Conservation (phyloP, 2,329 filamentous ascomycete species). For the Chrysoporthe austroafricana region DNA sequence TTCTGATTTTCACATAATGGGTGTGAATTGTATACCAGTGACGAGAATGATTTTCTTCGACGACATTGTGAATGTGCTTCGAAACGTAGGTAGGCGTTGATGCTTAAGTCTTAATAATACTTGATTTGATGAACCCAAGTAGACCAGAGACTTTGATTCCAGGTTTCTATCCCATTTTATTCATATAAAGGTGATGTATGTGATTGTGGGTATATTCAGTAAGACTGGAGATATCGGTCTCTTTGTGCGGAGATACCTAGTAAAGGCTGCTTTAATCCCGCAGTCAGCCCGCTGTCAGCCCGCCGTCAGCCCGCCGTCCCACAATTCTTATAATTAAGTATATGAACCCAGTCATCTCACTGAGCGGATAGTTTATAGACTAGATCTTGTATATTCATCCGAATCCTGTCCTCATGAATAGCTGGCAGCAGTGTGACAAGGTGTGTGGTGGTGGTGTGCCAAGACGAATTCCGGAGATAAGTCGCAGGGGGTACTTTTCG, state of each 20-base stretch:
- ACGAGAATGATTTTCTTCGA: conserved; percentile 2
- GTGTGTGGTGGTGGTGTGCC: background rate
- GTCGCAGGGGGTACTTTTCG: too few species aligned
- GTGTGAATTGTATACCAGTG: background rate
- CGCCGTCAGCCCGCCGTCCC: background rate
- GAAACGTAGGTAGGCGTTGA: background rate
- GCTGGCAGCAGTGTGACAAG: background rate
- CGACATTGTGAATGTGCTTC: background rate
- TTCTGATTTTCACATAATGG: background rate
- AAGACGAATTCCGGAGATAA: too few species aligned
- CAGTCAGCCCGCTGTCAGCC: background rate
- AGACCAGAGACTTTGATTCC: too few species aligned
- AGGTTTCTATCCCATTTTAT: too few species aligned
- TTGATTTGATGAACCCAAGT: background rate
- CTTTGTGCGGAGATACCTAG: background rate
- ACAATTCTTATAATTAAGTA: background rate
- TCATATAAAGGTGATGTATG: background rate
- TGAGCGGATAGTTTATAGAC: background rate
- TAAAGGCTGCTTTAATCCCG: background rate
- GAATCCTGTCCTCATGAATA: background rate
- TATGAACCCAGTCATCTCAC: background rate
- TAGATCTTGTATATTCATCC: background rate
- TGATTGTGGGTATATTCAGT: background rate
- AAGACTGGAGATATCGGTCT: background rate
- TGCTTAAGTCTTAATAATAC: background rate